phyloP scores from a whole-genome alignment of 345 rosid genomes.

The Brassica rapa region DNA sequence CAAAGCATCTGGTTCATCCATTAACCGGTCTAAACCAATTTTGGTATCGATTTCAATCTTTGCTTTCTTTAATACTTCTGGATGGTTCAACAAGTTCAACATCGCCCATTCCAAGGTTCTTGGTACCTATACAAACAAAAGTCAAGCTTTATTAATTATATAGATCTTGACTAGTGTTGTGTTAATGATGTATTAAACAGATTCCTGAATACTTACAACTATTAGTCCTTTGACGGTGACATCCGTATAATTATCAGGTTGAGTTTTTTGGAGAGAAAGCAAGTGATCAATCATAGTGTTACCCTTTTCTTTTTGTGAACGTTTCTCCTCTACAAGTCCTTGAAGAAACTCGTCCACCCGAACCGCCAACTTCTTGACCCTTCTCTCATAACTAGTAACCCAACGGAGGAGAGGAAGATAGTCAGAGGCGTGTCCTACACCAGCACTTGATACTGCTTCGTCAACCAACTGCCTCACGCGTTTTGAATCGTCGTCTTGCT shows the following conservation, averaged over 20 bases:
- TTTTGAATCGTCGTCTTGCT: background rate
- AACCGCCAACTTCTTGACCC: conserved; percentile 24
- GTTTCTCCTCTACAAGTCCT: conserved; percentile 47
- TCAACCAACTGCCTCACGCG: conserved; percentile 3
- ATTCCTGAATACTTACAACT: conserved; percentile 10
- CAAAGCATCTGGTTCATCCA: conserved; percentile 56
- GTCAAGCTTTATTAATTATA: background rate
- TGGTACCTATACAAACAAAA: conserved; percentile 13
- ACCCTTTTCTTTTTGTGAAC: conserved; percentile 18
- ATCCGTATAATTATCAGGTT: conserved; percentile 53
- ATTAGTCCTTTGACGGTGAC: conserved; percentile 53
- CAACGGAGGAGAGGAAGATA: conserved; percentile 41
- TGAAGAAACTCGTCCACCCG: conserved; percentile 47
- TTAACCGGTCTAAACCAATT: conserved; percentile 44
- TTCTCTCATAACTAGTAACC: conserved; percentile 31
- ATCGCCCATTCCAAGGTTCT: conserved; percentile 18
- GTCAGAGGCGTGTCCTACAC: conserved; percentile 34
- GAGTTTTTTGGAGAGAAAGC: conserved; percentile 46
- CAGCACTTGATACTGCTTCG: background rate
- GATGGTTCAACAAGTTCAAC: conserved; percentile 29
- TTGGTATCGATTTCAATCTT: background rate
- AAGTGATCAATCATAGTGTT: conserved; percentile 57
- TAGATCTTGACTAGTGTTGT: background rate
- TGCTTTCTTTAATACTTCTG: conserved; percentile 6
- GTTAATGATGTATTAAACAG: background rate